phyloP scores from a whole-genome alignment of 495 filamentous ascomycete species.

The Xylaria castorea region DNA sequence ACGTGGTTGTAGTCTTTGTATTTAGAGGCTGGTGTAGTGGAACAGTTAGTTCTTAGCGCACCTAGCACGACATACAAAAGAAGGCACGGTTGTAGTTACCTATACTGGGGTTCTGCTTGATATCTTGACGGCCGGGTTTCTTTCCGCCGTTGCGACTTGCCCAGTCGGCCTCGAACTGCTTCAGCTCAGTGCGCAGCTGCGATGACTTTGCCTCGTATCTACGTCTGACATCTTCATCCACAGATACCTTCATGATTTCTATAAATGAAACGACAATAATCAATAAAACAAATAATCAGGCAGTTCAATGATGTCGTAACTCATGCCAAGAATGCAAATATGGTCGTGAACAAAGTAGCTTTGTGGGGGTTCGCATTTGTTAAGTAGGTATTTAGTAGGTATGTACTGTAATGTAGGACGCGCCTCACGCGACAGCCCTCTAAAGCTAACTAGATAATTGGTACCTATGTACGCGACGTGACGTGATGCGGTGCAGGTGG shows the following conservation, averaged over 20 bases:
- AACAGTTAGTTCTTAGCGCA: neutral
- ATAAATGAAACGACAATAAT: slow-evolving; percentile 9
- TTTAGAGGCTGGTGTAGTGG: slow-evolving; percentile 71
- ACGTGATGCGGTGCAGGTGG: slow-evolving; percentile 12
- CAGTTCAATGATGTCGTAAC: slow-evolving; percentile 6
- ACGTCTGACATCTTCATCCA: slow-evolving; percentile 51
- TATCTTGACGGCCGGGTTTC: slow-evolving; percentile 84
- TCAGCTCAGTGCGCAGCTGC: slow-evolving; percentile 74
- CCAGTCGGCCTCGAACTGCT: slow-evolving; percentile 85
- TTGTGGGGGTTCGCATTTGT: neutral
- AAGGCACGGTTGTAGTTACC: slow-evolving; percentile 57
- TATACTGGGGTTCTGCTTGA: slow-evolving; percentile 83
- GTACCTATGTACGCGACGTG: slow-evolving; percentile 7
- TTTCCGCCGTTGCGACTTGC: slow-evolving; percentile 69
- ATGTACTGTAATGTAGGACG: too few species aligned
- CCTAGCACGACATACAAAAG: neutral
- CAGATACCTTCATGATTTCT: slow-evolving; percentile 33
- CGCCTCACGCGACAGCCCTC: neutral
- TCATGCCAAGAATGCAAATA: slow-evolving; percentile 16
- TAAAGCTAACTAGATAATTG: neutral
- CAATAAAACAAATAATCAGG: neutral
- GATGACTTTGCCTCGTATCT: slow-evolving; percentile 51
- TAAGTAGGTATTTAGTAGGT: neutral
- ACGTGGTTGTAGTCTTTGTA: slow-evolving; percentile 89
- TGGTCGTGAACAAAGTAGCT: neutral